phyloP scores from a whole-genome alignment of 345 rosid genomes.

The Corchorus capsularis region DNA sequence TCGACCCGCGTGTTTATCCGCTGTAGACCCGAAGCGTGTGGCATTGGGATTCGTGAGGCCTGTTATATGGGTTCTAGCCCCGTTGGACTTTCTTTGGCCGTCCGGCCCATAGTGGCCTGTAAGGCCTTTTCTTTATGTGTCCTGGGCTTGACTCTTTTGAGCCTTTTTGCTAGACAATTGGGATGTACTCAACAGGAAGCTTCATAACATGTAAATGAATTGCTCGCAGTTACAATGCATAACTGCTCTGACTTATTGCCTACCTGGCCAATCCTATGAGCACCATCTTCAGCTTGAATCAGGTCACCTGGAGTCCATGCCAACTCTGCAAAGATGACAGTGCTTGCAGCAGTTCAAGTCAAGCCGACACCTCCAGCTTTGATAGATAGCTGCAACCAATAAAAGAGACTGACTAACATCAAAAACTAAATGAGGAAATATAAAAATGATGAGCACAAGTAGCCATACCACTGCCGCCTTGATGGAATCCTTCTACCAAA shows the following conservation, averaged over 20 bases:
- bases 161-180: no score
- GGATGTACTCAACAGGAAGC: no score
- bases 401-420: not conserved
- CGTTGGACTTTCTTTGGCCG: no score
- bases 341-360: constrained; percentile 94
- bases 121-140: no score
- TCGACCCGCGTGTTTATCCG: no score
- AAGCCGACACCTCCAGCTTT: constrained; percentile 93
- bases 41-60: no score
- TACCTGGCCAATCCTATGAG: constrained; percentile 97
- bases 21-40: no score
- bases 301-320: constrained; percentile 98
- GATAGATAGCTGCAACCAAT: constrained; percentile 72
- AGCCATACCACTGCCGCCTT: constrained; percentile 82
- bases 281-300: constrained; percentile 98
- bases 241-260: constrained; percentile 19
- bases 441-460: constrained; percentile 14
- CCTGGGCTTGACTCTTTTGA: no score
- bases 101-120: no score
- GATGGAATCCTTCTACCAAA: constrained; percentile 66
- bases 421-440: not conserved
- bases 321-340: constrained; percentile 91
- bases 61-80: no score
- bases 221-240: not conserved
- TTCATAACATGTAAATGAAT: constrained; percentile 18